A percentile compares a stretch with the other conserved stretches of the same genome.
These are phyloP conservation scores for Globisporangium uncinulatum DNA, from an alignment of 352 stramenopile species.

Conservation along the genomic window DNA sequence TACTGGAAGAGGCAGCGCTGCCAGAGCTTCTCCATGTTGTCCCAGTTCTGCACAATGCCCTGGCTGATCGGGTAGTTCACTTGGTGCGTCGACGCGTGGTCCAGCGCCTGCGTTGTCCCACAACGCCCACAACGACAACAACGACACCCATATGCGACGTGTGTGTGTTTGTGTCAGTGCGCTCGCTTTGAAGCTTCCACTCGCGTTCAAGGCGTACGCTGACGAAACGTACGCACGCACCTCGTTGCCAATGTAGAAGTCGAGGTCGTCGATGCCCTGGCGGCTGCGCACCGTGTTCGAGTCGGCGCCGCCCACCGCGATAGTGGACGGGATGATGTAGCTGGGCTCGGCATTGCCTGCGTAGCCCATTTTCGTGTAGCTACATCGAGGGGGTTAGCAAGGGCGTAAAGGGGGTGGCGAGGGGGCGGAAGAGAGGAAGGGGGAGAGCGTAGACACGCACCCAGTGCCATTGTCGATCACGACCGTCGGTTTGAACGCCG, in stretches of 20 bases:
- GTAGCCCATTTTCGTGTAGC: conserved; percentile 97
- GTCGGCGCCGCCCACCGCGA: conserved; percentile 70
- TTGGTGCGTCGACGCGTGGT: conserved; percentile 88
- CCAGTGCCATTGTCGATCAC: conserved; percentile 97
- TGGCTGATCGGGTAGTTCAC: conserved; percentile 89
- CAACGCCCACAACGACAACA: neutral
- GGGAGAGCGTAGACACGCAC: conserved; percentile 31
- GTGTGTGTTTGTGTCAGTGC: too few species aligned
- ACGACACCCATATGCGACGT: too few species aligned
- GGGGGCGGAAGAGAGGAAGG: neutral
- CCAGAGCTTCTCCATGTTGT: conserved; percentile 95
- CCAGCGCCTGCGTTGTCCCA: conserved; percentile 40
- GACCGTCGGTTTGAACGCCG: conserved; percentile 87
- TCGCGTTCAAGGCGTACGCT: too few species aligned
- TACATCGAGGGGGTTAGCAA: conserved; percentile 13
- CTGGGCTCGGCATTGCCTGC: conserved; percentile 91
- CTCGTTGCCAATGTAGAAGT: conserved; percentile 95
- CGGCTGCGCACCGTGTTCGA: conserved; percentile 73
- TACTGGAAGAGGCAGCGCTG: conserved; percentile 92
- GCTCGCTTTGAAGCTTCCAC: too few species aligned
- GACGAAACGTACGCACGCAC: neutral
- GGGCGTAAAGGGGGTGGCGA: neutral
- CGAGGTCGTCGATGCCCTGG: conserved; percentile 91
- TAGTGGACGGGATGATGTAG: conserved; percentile 95
- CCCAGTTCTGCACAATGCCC: conserved; percentile 92